phyloP scores from a whole-genome alignment of 352 stramenopile species.

The Phytophthora kernoviae region DNA sequence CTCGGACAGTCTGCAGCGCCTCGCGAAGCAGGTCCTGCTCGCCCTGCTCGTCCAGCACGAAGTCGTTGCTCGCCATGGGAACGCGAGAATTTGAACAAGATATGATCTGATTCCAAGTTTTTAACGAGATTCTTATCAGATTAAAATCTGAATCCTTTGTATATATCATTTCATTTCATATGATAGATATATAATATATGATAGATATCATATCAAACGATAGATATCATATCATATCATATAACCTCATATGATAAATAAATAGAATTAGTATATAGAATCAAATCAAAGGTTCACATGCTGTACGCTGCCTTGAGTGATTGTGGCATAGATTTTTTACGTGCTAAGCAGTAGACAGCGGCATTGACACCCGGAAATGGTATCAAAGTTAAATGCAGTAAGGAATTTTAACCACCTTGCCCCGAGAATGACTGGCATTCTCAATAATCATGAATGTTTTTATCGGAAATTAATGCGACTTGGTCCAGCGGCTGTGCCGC shows the following conservation, averaged over 20 bases:
- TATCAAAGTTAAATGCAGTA: conserved; percentile 5
- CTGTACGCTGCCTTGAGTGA: conserved; percentile 38
- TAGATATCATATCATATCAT: no score
- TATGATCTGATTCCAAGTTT: no score
- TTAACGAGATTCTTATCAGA: no score
- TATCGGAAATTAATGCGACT: neutral
- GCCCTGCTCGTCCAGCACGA: conserved; percentile 70
- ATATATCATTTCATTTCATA: neutral
- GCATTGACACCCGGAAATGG: conserved; percentile 13
- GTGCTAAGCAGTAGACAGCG: conserved; percentile 36
- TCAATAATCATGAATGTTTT: neutral
- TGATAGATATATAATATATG: no score
- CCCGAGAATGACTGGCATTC: no score
- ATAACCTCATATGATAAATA: no score
- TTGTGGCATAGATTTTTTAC: conserved; percentile 28
- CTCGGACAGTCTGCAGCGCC: conserved; percentile 67
- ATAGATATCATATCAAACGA: no score
- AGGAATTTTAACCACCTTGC: conserved; percentile 12
- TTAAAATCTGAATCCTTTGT: neutral
- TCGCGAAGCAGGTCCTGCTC: conserved; percentile 77
- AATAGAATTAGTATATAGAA: no score
- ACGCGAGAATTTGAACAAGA: neutral
- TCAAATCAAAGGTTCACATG: no score
- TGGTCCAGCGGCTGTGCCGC: no score
- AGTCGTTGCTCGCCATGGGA: conserved; percentile 21